Base-by-base conservation (phyloP, 768 basidiomycete genomes). In the Auricularia sp. region DNA sequence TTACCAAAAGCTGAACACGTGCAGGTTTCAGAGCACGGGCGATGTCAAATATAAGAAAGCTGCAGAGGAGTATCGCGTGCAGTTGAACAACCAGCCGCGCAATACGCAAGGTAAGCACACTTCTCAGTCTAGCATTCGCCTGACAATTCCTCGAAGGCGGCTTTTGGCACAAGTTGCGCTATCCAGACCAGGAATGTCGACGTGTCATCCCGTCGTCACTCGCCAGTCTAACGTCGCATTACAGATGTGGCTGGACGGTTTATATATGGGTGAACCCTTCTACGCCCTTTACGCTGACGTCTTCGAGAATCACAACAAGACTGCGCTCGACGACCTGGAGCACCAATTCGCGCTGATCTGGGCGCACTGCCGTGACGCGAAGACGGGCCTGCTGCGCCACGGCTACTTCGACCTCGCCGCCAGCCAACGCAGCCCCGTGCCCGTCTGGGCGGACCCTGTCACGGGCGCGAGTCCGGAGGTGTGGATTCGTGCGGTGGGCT, bases 401-500 rank as follows among this genome's bases (percentile, higher is more conserved):
- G 81, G 81, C 6, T 83, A 82, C 66, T 81, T 82, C 66, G 77
- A 73, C 66, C 79, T 79, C 1, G 74, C 78, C 65, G 74, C 70
- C 14, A 71, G 11, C 18, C 4, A 7, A 7, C 5, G 56, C 8
- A 35, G 23, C 14, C 34, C 56, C 16, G 29, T 34, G 56, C 56
- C 77, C 3, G 68, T 73, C 18, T 83, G 81, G 81, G 80, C 81
- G 3, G 76, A 76, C 12, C 65, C 77, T 0, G 78, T 79, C 67
- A 73, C 79, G 0, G 81, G 81, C 0, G 79, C 80, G 64, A 79
- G 77, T 3, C 79, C 80, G 6, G 78, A 81, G 64, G 77, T 81
- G 6, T 82, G 81, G 80, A 77, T 77, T 61, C 79, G 80, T 14
- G 39, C 39, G 39, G 39, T 42, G 8, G 39, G 39, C 8, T 42